A percentile compares a stretch with the other conserved stretches of the same genome.
Evolutionary conservation across 169 alveolate genomes (phyloP).

Genomic region (Amoebophrya sp.): DNA sequence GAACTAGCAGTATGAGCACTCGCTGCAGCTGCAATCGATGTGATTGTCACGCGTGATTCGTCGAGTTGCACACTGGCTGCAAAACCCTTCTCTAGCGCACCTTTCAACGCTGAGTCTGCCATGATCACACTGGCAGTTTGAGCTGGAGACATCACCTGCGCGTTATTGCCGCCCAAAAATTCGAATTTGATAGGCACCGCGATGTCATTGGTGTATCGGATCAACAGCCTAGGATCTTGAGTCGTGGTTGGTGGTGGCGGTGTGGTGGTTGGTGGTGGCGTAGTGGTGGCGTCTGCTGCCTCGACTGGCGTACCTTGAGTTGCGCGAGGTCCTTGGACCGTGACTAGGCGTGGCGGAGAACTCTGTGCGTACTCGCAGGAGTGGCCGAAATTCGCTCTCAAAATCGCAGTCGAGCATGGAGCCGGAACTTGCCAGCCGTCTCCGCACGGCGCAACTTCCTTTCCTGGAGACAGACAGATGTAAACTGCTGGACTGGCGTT

Average conservation of each 20-base stretch:
- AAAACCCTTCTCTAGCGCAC: not conserved
- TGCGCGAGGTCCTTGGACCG: not conserved
- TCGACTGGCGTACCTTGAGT: not conserved
- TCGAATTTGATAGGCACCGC: not conserved
- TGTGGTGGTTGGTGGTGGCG: not conserved
- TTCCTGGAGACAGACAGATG: not conserved
- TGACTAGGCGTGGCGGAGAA: not conserved
- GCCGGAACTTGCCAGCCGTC: not conserved
- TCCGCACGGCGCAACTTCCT: not conserved
- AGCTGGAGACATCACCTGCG: no score
- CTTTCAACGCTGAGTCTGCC: not conserved
- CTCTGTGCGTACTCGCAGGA: not conserved
- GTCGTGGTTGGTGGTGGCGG: not conserved
- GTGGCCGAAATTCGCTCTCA: not conserved
- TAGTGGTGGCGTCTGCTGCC: not conserved
- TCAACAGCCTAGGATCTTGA: not conserved
- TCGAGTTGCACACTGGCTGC: not conserved
- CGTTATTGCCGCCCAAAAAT: not conserved
- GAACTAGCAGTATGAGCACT: not conserved
- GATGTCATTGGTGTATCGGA: not conserved
- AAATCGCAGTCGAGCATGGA: not conserved
- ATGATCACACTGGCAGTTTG: not conserved
- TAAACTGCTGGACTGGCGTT: not conserved
- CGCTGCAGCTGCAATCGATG: not conserved
- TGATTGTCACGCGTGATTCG: not conserved